Conservation (phyloP, 352 stramenopile species). For the Globisporangium heterothallicum region DNA sequence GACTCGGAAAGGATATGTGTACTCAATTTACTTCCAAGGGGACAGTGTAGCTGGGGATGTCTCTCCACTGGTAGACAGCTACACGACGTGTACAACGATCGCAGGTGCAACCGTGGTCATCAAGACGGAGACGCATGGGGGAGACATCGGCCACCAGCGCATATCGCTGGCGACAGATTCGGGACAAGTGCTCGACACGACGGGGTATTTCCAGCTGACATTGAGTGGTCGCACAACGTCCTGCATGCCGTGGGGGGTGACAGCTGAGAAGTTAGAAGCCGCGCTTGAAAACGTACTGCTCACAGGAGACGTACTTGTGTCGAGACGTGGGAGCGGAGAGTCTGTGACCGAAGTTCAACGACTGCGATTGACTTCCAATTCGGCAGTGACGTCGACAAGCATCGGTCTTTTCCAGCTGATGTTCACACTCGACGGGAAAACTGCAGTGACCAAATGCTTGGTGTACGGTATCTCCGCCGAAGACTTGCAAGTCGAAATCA, state of each 20-base stretch:
- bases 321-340: constrained; percentile 43
- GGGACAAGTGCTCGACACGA: constrained; percentile 50
- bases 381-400: constrained; percentile 36
- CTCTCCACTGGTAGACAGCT: constrained; percentile 23
- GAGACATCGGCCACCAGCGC: constrained; percentile 70
- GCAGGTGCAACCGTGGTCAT: constrained; percentile 22
- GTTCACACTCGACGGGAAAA: constrained; percentile 52
- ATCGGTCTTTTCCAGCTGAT: constrained; percentile 57
- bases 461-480: constrained; percentile 62
- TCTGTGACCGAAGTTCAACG: constrained; percentile 69
- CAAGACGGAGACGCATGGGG: constrained; percentile 66
- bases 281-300: constrained; percentile 33
- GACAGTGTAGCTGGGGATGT: constrained; percentile 81
- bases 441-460: constrained; percentile 51
- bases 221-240: constrained; percentile 18
- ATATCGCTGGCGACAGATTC: constrained; percentile 80
- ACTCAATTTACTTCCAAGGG: constrained; percentile 92
- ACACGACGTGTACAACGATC: constrained; percentile 22
- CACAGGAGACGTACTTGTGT: constrained; percentile 51
- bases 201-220: constrained; percentile 51
- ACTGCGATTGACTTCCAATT: constrained; percentile 62
- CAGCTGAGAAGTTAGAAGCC: constrained; percentile 36
- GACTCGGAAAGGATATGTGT: constrained; percentile 73
- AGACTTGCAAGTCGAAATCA: constrained; percentile 55
- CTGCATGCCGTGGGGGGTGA: constrained; percentile 59